phyloP scores from a whole-genome alignment of 805 yeast species.

The Lachancea waltii region DNA sequence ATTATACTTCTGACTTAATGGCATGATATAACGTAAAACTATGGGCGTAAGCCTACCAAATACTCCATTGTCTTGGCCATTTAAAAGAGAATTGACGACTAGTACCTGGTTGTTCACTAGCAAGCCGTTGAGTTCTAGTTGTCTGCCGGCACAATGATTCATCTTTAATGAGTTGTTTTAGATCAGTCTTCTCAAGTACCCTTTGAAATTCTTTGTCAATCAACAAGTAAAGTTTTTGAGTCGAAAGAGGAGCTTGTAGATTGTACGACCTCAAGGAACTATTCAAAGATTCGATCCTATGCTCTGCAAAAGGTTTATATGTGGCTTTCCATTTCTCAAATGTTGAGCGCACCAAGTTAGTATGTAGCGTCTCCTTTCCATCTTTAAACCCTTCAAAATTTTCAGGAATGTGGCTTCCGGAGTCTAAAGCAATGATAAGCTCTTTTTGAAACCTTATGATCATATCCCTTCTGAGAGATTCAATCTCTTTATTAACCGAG shows the following conservation, averaged over 20 bases:
- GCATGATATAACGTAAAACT: background rate
- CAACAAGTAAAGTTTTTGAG: conserved; percentile 48
- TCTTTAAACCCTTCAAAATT: no score
- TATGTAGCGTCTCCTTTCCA: background rate
- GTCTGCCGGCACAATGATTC: background rate
- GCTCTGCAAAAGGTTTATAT: conserved; percentile 29
- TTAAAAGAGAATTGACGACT: background rate
- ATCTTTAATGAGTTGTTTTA: conserved; percentile 10
- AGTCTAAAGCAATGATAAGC: conserved; percentile 10
- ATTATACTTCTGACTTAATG: background rate
- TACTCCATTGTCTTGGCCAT: background rate
- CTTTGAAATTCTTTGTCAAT: conserved; percentile 39
- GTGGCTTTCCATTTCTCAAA: conserved; percentile 35
- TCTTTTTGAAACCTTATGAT: conserved; percentile 36
- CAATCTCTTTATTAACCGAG: conserved; percentile 44
- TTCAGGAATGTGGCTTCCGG: background rate
- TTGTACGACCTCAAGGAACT: conserved; percentile 51
- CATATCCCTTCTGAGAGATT: conserved; percentile 41
- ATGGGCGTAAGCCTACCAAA: no score
- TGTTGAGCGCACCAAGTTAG: conserved; percentile 4
- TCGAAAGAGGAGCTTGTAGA: conserved; percentile 55
- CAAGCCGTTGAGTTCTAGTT: no score
- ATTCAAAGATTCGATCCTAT: conserved; percentile 39
- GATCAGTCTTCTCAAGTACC: conserved; percentile 34
- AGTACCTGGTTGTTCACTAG: background rate